Conservation (phyloP, 2,329 filamentous ascomycete species). For the Talaromyces sp. region DNA sequence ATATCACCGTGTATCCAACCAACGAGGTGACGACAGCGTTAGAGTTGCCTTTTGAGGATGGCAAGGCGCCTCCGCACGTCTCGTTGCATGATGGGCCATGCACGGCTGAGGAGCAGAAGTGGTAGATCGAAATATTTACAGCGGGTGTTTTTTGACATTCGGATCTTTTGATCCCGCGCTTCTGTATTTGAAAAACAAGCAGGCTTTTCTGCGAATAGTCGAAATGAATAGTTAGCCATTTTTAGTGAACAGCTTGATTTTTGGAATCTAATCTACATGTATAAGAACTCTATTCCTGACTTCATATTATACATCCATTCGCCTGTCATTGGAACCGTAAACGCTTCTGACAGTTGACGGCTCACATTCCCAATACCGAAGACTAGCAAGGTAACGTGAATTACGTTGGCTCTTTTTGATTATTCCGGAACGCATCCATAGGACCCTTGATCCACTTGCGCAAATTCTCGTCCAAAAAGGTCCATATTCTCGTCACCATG, state of each 20-base stretch:
- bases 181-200: neutral
- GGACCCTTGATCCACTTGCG: conserved; percentile 11
- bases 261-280: neutral
- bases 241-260: neutral
- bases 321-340: neutral
- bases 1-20: conserved; percentile 38
- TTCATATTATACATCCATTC: neutral
- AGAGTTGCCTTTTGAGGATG: conserved; percentile 31
- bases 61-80: conserved; percentile 31
- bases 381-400: neutral
- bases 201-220: neutral
- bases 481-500: conserved; percentile 6
- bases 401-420: neutral
- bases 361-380: neutral
- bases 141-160: neutral
- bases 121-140: neutral
- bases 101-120: conserved; percentile 14
- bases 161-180: neutral
- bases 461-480: conserved; percentile 2
- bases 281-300: neutral
- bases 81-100: conserved; percentile 39
- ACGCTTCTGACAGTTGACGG: neutral
- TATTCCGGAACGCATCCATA: neutral
- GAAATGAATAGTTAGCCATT: neutral
- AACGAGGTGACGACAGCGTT: conserved; percentile 31